A percentile compares a stretch with the other conserved stretches of the same genome.
Conservation (phyloP, 495 filamentous ascomycete genomes). For the Penicillium tannophilum region DNA sequence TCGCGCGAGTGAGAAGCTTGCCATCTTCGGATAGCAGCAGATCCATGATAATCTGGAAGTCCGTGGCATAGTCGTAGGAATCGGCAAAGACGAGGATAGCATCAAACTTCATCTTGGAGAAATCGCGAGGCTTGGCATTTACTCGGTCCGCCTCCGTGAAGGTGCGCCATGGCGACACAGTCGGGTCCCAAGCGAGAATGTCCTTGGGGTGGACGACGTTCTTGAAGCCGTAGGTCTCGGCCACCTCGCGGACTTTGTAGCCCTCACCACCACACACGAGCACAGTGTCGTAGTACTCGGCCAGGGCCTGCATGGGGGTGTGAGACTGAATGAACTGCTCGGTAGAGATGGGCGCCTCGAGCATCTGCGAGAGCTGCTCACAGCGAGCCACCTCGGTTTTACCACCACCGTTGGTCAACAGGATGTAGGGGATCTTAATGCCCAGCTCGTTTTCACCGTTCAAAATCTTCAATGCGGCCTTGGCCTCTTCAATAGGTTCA, state of each 20-base stretch:
- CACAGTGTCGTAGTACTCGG: conserved; percentile 78
- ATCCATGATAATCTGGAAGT: conserved; percentile 85
- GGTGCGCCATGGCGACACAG: conserved; percentile 78
- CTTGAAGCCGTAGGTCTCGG: conserved; percentile 85
- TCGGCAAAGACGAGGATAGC: conserved; percentile 84
- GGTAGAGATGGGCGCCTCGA: conserved; percentile 73
- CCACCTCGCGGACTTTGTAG: conserved; percentile 82
- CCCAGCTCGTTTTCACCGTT: conserved; percentile 87
- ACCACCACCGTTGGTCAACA: conserved; percentile 92
- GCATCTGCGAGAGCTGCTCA: conserved; percentile 70
- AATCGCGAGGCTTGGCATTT: conserved; percentile 68
- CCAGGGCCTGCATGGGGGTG: conserved; percentile 90
- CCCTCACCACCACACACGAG: conserved; percentile 87
- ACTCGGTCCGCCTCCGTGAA: conserved; percentile 68
- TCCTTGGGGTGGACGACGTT: conserved; percentile 88
- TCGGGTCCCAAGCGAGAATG: conserved; percentile 81
- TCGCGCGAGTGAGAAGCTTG: conserved; percentile 63
- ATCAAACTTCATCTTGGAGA: conserved; percentile 72
- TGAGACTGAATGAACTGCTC: conserved; percentile 94
- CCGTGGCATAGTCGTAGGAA: conserved; percentile 80
- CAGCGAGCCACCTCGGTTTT: conserved; percentile 86
- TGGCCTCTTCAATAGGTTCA: conserved; percentile 75
- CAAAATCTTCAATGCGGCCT: conserved; percentile 80
- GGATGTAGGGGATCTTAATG: conserved; percentile 87
- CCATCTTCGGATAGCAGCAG: conserved; percentile 75